Conservation (phyloP, 306 rosid genomes). For the Benincasa hispida region DNA sequence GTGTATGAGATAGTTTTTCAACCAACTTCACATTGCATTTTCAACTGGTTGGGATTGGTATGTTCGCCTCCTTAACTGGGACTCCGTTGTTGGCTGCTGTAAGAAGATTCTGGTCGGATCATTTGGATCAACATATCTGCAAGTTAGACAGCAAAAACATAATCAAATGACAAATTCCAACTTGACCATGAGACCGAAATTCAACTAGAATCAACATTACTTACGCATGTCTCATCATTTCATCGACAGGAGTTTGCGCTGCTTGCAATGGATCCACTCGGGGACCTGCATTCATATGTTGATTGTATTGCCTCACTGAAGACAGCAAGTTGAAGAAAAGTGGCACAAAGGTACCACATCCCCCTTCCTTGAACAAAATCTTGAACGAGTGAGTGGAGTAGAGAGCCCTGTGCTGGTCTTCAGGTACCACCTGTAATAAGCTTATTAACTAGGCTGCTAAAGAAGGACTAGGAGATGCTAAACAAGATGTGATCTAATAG, state of each 20-base stretch:
- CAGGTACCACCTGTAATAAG: slow-evolving; percentile 63
- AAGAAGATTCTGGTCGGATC: slow-evolving; percentile 92
- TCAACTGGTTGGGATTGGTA: slow-evolving; percentile 58
- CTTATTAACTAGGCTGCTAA: neutral
- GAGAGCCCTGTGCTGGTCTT: slow-evolving; percentile 62
- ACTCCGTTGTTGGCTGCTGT: slow-evolving; percentile 80
- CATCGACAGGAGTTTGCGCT: slow-evolving; percentile 94
- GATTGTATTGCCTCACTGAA: slow-evolving; percentile 76
- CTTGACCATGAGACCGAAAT: neutral
- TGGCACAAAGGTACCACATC: slow-evolving; percentile 94
- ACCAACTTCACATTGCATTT: slow-evolving; percentile 18
- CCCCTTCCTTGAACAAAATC: slow-evolving; percentile 95
- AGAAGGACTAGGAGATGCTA: neutral
- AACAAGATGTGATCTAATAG: slow-evolving; percentile 1
- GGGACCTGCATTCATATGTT: slow-evolving; percentile 27
- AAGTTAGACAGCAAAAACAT: slow-evolving; percentile 11
- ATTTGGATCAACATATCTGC: slow-evolving; percentile 94
- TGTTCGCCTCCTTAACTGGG: slow-evolving; percentile 86
- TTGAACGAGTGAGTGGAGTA: slow-evolving; percentile 76
- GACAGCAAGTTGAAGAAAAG: slow-evolving; percentile 81
- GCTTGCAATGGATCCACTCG: slow-evolving; percentile 78
- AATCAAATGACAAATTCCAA: neutral
- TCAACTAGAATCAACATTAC: slow-evolving; percentile 7
- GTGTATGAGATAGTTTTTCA: neutral
- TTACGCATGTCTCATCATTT: slow-evolving; percentile 97